phyloP scores from a whole-genome alignment of 1,139 yeast species.

The Hyphopichia khmerensis region DNA sequence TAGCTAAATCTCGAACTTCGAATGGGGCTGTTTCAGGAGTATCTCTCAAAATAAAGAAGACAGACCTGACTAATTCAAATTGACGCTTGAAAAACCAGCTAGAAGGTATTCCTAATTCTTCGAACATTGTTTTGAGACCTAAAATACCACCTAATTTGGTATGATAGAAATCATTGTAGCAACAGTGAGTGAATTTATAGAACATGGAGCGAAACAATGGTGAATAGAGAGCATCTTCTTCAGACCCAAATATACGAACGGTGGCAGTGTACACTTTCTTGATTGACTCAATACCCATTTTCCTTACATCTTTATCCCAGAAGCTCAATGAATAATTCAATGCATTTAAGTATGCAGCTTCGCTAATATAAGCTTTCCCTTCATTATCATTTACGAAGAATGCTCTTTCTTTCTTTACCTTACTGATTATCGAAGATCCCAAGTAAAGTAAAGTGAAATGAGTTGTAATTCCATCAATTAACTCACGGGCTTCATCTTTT shows the following conservation, averaged over 20 bases:
- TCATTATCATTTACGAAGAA: slow-evolving; percentile 80
- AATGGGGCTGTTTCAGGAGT: slow-evolving; percentile 88
- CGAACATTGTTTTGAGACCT: slow-evolving; percentile 74
- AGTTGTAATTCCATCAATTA: slow-evolving; percentile 67
- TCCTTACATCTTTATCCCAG: slow-evolving; percentile 67
- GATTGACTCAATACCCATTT: slow-evolving; percentile 68
- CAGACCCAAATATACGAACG: slow-evolving; percentile 62
- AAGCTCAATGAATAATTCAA: slow-evolving; percentile 79
- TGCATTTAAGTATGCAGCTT: slow-evolving; percentile 70
- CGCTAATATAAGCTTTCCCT: slow-evolving; percentile 69
- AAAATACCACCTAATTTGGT: slow-evolving; percentile 85
- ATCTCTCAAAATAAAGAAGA: slow-evolving; percentile 87
- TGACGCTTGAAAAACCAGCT: slow-evolving; percentile 77
- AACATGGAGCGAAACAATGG: slow-evolving; percentile 77
- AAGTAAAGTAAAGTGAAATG: slow-evolving; percentile 80
- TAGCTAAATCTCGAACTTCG: slow-evolving; percentile 71
- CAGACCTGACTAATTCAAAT: slow-evolving; percentile 79
- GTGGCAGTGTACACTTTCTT: slow-evolving; percentile 64
- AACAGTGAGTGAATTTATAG: slow-evolving; percentile 82
- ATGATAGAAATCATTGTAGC: slow-evolving; percentile 86
- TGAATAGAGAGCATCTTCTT: slow-evolving; percentile 64
- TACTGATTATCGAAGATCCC: slow-evolving; percentile 70
- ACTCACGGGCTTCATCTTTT: slow-evolving; percentile 60
- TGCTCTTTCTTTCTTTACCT: slow-evolving; percentile 65
- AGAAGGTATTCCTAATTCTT: slow-evolving; percentile 65